Base-by-base conservation (phyloP, 139 green algal genomes). In the Tetradesmus lagerheimii region DNA sequence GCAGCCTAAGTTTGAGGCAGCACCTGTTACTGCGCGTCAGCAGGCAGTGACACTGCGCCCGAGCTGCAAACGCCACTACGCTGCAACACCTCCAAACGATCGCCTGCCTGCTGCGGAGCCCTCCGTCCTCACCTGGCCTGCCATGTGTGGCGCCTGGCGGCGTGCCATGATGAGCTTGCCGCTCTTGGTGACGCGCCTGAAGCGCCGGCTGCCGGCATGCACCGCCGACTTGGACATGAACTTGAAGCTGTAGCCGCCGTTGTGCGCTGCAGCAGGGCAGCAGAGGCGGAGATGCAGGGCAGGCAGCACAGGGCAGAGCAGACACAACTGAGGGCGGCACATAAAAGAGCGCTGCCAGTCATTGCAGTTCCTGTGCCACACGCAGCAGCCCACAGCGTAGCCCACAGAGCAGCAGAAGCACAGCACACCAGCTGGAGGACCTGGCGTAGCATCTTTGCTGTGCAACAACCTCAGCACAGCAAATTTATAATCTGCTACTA, bases 141-240 rank as follows among this genome's bases (percentile, higher is more conserved):
- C 91, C 43, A 92, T 85, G 25, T 76, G 47, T 25, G 92, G 92
- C 31, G 88, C 89, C 41, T 76, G 86, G 75, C 77, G 82, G 23
- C 89, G 71, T 1, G 41, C 91, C 45, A 79, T 79, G 15, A 93
- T 80, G 27, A 93, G 78, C 87, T 89, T 91, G 71, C 91, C 91
- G 67, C 92, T 93, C n/a, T 47, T 29, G 6, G 74, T 34, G 16
- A 41, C 37, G 23, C 77, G 53, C 34, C 39, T 77, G 27, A 74
- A 74, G 75, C 86, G 76, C 34, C 86, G 76, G 45, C 86, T 25
- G 14, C 34, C 35, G 34, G 39, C 57, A 16, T 43, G 8, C 31
- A 38, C 87, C 34, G 37, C 87, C 1, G 86, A 76, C 79, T 91
- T 91, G 78, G 78, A 87, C 87, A 87, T 8, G 27, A 91, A 91